Evolutionary conservation across 140 eudicot genomes (phyloP).

Genomic region (Oenanthe javanica): DNA sequence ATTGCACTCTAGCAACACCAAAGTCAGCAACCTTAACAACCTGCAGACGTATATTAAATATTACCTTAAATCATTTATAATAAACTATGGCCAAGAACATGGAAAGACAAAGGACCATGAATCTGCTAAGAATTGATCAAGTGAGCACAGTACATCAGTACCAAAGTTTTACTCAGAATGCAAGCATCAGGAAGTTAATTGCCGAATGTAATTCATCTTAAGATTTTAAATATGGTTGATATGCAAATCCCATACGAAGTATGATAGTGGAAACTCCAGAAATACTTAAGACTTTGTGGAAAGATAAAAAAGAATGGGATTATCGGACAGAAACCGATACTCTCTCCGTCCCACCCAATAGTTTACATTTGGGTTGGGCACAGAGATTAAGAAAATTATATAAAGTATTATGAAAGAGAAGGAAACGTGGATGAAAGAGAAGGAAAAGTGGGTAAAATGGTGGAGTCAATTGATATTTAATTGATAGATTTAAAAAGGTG

Average conservation of each 20-base stretch:
- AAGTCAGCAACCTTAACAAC: constrained; percentile 90
- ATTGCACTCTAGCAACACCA: constrained; percentile 91
- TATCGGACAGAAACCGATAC: no score
- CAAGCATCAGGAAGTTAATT: neutral
- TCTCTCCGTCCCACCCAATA: no score
- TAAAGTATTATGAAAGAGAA: no score
- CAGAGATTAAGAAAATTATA: no score
- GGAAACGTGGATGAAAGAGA: no score
- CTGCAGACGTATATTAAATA: constrained; percentile 26
- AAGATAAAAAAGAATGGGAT: neutral
- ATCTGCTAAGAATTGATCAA: neutral
- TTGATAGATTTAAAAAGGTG: no score
- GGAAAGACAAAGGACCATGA: neutral
- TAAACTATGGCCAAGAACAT: neutral
- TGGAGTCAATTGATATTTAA: no score
- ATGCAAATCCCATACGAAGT: neutral
- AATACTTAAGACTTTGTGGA: neutral
- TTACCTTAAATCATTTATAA: neutral
- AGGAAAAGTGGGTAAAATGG: no score
- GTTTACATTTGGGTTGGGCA: no score
- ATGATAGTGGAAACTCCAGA: neutral
- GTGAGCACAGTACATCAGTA: neutral
- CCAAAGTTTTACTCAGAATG: neutral
- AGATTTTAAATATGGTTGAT: neutral
- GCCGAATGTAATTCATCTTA: neutral